A percentile compares a stretch with the other conserved stretches of the same genome.
Conservation (phyloP, 306 rosid species). For the Cicer chorassanicum region DNA sequence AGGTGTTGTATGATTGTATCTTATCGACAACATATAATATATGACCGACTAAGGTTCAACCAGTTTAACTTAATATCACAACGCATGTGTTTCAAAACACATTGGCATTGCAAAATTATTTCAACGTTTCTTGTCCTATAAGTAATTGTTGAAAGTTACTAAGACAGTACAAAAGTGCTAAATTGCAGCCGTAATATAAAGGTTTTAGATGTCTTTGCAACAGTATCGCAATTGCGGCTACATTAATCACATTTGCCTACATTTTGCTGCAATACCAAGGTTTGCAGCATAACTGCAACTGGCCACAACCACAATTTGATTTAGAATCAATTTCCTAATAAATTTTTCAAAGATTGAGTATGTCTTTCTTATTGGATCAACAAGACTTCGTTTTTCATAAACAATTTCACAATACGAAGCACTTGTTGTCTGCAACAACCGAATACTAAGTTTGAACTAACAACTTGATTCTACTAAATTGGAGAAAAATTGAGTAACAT, state of each 20-base stretch:
- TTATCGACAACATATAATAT: background rate
- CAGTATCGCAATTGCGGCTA: too few relatives aligned
- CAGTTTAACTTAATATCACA: background rate
- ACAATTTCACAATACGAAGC: background rate
- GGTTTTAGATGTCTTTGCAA: too few relatives aligned
- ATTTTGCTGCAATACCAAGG: too few relatives aligned
- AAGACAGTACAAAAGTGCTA: too few relatives aligned
- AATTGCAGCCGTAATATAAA: too few relatives aligned
- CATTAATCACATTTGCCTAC: too few relatives aligned
- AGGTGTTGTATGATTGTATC: background rate
- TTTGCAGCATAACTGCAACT: too few relatives aligned
- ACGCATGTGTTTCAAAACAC: background rate
- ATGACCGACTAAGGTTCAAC: background rate
- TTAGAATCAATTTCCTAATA: background rate
- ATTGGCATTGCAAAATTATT: background rate
- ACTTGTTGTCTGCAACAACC: background rate
- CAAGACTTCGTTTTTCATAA: background rate
- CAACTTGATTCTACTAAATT: constrained; percentile 9
- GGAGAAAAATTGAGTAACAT: background rate
- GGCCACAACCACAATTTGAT: too few relatives aligned
- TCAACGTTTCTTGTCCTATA: background rate
- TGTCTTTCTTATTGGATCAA: background rate
- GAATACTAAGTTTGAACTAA: constrained; percentile 25
- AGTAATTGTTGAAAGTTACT: background rate
- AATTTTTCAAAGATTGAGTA: background rate